Conservation (phyloP, 2,329 filamentous ascomycete species). For the Corynespora cassiicola region DNA sequence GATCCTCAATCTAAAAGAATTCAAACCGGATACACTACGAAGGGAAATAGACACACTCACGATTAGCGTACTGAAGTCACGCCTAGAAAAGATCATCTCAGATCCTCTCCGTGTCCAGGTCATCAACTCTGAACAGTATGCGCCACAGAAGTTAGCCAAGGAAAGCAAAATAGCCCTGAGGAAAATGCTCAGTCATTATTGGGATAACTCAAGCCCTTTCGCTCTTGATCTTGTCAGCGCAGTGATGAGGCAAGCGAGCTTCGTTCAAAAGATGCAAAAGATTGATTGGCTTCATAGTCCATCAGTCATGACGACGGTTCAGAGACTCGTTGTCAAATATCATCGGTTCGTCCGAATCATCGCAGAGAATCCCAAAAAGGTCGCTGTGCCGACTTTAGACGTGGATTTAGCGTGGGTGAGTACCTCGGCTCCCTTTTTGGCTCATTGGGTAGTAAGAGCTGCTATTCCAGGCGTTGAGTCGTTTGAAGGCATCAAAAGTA, state of each 20-base stretch:
- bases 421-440: conserved; percentile 1
- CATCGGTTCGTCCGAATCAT: conserved; percentile 69
- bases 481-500: too few relatives aligned
- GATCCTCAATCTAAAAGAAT: conserved; percentile 31
- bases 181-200: conserved; percentile 75
- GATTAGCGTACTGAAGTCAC: conserved; percentile 13
- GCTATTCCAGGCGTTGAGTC: neutral
- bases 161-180: conserved; percentile 55
- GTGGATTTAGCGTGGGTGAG: conserved; percentile 72
- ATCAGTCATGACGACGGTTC: conserved; percentile 67
- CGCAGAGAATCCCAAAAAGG: conserved; percentile 49
- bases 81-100: conserved; percentile 13
- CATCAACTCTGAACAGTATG: conserved; percentile 22
- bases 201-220: conserved; percentile 71
- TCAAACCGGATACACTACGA: conserved; percentile 9
- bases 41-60: conserved; percentile 29
- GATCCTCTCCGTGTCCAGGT: conserved; percentile 44
- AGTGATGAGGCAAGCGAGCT: conserved; percentile 67
- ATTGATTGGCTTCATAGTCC: conserved; percentile 83
- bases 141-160: conserved; percentile 12
- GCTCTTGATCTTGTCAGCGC: conserved; percentile 70
- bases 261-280: conserved; percentile 75
- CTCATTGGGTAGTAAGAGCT: too few relatives aligned
- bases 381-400: conserved; percentile 74
- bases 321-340: conserved; percentile 70